Base-by-base conservation (phyloP, 2,329 filamentous ascomycete genomes). In the Fonsecaea pedrosoi region DNA sequence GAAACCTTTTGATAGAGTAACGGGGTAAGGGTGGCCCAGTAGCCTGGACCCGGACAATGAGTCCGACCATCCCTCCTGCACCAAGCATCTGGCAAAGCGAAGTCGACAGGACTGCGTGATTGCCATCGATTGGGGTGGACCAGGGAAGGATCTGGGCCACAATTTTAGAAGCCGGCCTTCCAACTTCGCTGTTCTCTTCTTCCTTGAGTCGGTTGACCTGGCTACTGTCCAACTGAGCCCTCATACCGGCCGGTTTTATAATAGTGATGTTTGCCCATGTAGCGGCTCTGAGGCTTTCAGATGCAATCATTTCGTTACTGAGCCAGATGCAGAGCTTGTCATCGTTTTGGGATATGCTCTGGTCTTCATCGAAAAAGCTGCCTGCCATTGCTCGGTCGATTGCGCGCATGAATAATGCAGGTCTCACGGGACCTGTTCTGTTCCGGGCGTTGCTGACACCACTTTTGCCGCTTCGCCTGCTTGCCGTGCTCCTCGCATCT, bases 51-150 rank as follows among this genome's bases (percentile, higher is more conserved):
- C 94, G 92, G 64, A 97, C 86, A 50, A 98, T 87, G 0, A 93
- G 92, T 12, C 95, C 95, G 9, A 96, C 91, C 60, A 96, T 85
- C 1, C 88, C 89, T 45, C 87, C 82, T 60, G 87, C 88, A 2
- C 89, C 89, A 25, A 99, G 83, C 0, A 90, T 86, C 35, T 86
- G 86, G 77, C 92, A 96, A 6, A 99, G 82, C 3, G 89, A 80
- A 0, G 89, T 86, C 1, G 95, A 98, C 30, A 99, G 82, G 0
- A 92, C 92, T 57, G 88, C 87, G 68, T 94, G 91, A 69, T 91
- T 89, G 61, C 88, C 89, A 74, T 94, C 92, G 0, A 95, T 93
- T 1, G 93, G 90, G 74, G 96, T 92, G 65, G 94, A 87, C 96
- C 95, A 99, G 1, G 87, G 81, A 45, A 86, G 82, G 3, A 98